A percentile compares a stretch with the other conserved stretches of the same genome.
Conservation (phyloP, 352 stramenopile genomes). For the Blastocystis sp. region DNA sequence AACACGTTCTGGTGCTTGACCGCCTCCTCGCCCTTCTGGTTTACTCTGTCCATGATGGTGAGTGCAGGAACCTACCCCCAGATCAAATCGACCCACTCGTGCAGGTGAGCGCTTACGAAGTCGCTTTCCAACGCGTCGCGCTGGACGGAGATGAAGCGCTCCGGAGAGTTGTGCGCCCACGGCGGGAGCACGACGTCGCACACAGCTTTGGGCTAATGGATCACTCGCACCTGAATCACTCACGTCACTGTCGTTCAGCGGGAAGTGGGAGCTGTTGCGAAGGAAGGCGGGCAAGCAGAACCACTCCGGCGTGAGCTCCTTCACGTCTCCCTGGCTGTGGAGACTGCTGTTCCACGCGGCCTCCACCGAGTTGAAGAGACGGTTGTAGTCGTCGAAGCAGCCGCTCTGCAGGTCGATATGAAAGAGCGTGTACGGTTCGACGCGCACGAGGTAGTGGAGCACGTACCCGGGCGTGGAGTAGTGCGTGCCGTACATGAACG, state of each 20-base stretch:
- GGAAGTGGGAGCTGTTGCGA: constrained; percentile 90
- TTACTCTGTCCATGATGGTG: constrained; percentile 75
- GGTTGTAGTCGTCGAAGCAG: constrained; percentile 94
- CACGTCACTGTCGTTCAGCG: constrained; percentile 87
- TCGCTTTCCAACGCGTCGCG: constrained; percentile 91
- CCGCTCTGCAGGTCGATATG: constrained; percentile 90
- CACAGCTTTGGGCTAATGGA: constrained; percentile 78
- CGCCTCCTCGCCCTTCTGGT: constrained; percentile 89
- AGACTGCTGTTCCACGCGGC: constrained; percentile 88
- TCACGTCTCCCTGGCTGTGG: constrained; percentile 92
- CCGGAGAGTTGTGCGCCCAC: constrained; percentile 89
- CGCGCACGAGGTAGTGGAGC: constrained; percentile 92
- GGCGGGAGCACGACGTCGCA: constrained; percentile 87
- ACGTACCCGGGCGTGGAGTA: constrained; percentile 94
- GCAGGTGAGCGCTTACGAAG: constrained; percentile 90
- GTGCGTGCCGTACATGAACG: constrained; percentile 89
- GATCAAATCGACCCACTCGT: constrained; percentile 97
- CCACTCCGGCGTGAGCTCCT: constrained; percentile 96
- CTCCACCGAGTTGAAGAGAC: constrained; percentile 90
- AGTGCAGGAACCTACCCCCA: constrained; percentile 81
- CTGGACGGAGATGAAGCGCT: constrained; percentile 92
- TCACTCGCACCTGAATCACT: constrained; percentile 77
- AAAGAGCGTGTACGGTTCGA: constrained; percentile 91
- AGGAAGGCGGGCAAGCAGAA: constrained; percentile 92
- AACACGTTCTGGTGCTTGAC: constrained; percentile 93